phyloP scores from a whole-genome alignment of 257 asterid species.

The Handroanthus guayacan region DNA sequence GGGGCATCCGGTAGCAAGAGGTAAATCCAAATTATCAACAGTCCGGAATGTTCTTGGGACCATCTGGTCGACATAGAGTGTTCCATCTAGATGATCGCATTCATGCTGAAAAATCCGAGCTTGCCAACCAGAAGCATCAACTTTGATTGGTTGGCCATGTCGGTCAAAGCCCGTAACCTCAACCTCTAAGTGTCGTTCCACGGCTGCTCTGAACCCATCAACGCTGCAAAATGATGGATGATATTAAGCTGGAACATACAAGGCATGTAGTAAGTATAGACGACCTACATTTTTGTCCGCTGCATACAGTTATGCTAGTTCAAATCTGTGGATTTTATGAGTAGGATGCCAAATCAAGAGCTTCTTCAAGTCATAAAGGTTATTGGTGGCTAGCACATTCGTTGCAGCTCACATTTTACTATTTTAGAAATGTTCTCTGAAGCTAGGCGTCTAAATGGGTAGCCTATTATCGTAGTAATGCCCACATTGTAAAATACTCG shows the following conservation, averaged over 20 bases:
- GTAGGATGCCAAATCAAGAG: no score
- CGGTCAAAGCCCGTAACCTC: slow-evolving; percentile 81
- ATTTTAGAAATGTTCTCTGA: no score
- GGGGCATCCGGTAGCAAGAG: slow-evolving; percentile 82
- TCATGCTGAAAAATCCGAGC: slow-evolving; percentile 96
- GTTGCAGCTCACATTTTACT: no score
- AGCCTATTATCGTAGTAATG: no score
- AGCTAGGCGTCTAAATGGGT: no score
- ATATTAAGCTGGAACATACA: background rate
- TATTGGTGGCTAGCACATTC: no score
- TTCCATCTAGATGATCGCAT: slow-evolving; percentile 88
- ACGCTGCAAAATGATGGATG: background rate
- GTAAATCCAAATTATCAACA: slow-evolving; percentile 71
- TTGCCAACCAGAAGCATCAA: slow-evolving; percentile 95
- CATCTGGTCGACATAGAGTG: slow-evolving; percentile 87
- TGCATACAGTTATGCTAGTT: background rate
- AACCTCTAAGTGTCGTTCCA: slow-evolving; percentile 79
- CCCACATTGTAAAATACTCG: no score
- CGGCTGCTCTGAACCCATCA: slow-evolving; percentile 78
- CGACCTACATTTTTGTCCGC: background rate
- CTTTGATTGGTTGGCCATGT: slow-evolving; percentile 68
- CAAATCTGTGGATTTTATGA: no score
- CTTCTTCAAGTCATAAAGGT: no score
- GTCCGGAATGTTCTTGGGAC: slow-evolving; percentile 80
- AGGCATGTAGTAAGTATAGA: background rate